Percentiles rank a stretch among this genome's conserved stretches.
Evolutionary conservation across 1,284 basidiomycete genomes (phyloP).

Genomic region (Cryptococcus hybrid): DNA sequence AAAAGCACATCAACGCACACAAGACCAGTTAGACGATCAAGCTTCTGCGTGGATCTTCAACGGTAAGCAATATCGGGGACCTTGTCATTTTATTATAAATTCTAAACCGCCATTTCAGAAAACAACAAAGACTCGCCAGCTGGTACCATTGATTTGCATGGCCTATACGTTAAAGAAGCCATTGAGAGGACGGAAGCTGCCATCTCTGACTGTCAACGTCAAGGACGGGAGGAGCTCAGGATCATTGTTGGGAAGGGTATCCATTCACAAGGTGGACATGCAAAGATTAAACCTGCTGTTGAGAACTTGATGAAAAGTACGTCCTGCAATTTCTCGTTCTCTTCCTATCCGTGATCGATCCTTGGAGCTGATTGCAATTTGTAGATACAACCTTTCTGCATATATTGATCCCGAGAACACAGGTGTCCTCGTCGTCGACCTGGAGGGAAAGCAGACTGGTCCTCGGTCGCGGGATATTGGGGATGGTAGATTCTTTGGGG

Average conservation of each 20-base stretch:
- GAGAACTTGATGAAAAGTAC: constrained; percentile 77
- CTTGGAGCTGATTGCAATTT: background rate
- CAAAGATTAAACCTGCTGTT: constrained; percentile 92
- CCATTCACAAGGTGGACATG: constrained; percentile 74
- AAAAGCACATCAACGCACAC: constrained; percentile 73
- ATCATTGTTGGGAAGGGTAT: constrained; percentile 91
- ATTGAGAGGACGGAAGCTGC: constrained; percentile 67
- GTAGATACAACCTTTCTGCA: constrained; percentile 69
- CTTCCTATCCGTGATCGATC: background rate
- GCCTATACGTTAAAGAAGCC: constrained; percentile 92
- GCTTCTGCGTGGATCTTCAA: constrained; percentile 88
- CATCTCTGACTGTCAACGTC: constrained; percentile 64
- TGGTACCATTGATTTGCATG: constrained; percentile 84
- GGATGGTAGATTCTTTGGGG: constrained; percentile 62
- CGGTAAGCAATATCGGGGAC: constrained; percentile 52
- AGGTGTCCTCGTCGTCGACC: constrained; percentile 80
- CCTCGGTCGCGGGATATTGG: constrained; percentile 52
- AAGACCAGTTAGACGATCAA: constrained; percentile 77
- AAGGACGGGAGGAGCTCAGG: constrained; percentile 68
- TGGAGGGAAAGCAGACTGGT: constrained; percentile 56
- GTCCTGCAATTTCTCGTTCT: constrained; percentile 8
- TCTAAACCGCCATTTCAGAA: constrained; percentile 53
- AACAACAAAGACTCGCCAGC: constrained; percentile 75
- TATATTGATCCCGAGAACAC: constrained; percentile 77
- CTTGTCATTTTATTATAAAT: background rate